Percentiles rank a stretch among this genome's conserved stretches.
These are phyloP conservation scores for Camillea tinctor DNA, from an alignment of 2,329 filamentous ascomycete species.

Conservation along the genomic window DNA sequence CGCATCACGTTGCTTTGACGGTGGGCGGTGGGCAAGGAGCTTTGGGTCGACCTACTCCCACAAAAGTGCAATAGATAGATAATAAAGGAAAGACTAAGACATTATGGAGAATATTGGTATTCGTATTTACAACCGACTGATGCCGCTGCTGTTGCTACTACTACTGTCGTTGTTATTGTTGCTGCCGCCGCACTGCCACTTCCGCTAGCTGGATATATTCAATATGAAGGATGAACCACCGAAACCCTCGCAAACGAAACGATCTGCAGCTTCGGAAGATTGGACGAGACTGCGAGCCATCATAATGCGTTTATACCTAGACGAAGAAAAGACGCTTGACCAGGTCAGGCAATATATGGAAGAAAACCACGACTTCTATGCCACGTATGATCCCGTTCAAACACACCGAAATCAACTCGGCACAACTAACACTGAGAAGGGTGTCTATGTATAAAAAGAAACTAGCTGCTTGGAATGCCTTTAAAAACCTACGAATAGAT, in stretches of 20 bases:
- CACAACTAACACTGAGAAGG: slow-evolving; percentile 17
- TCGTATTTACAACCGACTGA: not conserved
- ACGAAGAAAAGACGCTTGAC: slow-evolving; percentile 31
- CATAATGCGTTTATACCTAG: slow-evolving; percentile 28
- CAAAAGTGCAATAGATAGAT: not conserved
- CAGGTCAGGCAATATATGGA: slow-evolving; percentile 30
- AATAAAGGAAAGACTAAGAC: not conserved
- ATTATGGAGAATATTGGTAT: not conserved
- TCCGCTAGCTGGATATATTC: too few relatives aligned
- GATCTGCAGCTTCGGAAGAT: slow-evolving; percentile 25
- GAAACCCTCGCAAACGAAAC: slow-evolving; percentile 18
- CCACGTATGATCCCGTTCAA: slow-evolving; percentile 23
- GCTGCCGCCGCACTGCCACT: not conserved
- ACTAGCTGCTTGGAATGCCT: slow-evolving; percentile 29
- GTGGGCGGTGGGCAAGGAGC: too few relatives aligned
- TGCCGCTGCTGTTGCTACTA: not conserved
- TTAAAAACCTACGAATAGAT: slow-evolving; percentile 29
- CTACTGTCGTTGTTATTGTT: too few relatives aligned
- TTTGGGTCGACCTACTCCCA: not conserved
- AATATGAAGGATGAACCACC: slow-evolving; percentile 22
- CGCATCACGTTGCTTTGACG: slow-evolving; percentile 19
- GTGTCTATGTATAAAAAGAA: slow-evolving; percentile 32
- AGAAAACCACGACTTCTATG: slow-evolving; percentile 26
- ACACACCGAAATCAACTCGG: not conserved
- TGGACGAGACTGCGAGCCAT: slow-evolving; percentile 24